Percentiles rank a stretch among this genome's conserved stretches.
Evolutionary conservation across 495 filamentous ascomycete species (phyloP).

Genomic region (Choiromyces venosus): DNA sequence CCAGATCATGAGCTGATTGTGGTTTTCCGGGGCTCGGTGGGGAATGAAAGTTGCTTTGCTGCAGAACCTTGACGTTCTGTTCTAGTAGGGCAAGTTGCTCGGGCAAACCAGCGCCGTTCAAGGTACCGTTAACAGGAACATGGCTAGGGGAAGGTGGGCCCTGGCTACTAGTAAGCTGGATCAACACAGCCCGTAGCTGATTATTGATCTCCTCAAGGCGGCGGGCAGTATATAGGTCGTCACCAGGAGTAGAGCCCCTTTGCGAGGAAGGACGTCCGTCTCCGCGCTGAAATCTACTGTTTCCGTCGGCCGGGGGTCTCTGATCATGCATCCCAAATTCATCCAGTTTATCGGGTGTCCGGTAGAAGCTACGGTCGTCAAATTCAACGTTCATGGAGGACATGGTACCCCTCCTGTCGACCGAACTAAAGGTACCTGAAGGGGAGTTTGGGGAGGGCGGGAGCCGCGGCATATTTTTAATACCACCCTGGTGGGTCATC

Average conservation of each 20-base stretch:
- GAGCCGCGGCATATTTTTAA: slow-evolving; percentile 19
- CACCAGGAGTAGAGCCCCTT: slow-evolving; percentile 39
- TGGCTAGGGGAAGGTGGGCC: slow-evolving; percentile 50
- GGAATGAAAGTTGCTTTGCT: slow-evolving; percentile 39
- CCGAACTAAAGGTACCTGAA: slow-evolving; percentile 32
- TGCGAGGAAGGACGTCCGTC: slow-evolving; percentile 30
- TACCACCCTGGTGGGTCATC: slow-evolving; percentile 58
- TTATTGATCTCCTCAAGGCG: slow-evolving; percentile 68
- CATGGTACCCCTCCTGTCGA: slow-evolving; percentile 27
- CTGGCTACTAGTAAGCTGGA: slow-evolving; percentile 46
- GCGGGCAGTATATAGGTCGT: slow-evolving; percentile 58
- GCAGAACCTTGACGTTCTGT: slow-evolving; percentile 44
- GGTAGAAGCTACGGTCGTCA: slow-evolving; percentile 75
- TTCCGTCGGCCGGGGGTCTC: slow-evolving; percentile 49
- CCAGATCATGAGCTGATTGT: slow-evolving; percentile 44
- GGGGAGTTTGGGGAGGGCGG: slow-evolving; percentile 25
- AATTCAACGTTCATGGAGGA: slow-evolving; percentile 47
- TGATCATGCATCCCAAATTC: slow-evolving; percentile 49
- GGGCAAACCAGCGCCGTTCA: slow-evolving; percentile 43
- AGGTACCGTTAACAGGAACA: slow-evolving; percentile 45
- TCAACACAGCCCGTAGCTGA: slow-evolving; percentile 52
- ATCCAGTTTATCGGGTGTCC: slow-evolving; percentile 61
- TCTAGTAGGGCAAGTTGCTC: slow-evolving; percentile 55
- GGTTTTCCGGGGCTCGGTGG: slow-evolving; percentile 17
- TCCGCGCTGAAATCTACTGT: slow-evolving; percentile 34